phyloP scores from a whole-genome alignment of 306 rosid genomes.

The Quercus cerris region DNA sequence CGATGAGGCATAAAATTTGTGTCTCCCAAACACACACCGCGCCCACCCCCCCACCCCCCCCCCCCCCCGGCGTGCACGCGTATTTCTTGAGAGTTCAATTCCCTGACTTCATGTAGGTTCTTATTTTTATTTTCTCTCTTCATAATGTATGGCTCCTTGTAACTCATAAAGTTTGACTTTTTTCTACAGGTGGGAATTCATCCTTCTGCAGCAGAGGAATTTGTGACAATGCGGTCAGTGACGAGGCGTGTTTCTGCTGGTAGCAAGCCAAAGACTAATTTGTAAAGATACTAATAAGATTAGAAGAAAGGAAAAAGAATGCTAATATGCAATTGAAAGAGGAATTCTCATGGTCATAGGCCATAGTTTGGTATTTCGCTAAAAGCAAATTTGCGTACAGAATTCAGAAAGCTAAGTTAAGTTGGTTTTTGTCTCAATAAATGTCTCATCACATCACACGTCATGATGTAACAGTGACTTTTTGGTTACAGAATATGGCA shows the following conservation, averaged over 20 bases:
- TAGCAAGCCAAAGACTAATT: constrained; percentile 59
- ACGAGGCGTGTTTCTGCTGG: constrained; percentile 56
- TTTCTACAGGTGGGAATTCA: constrained; percentile 81
- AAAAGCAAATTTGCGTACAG: neutral
- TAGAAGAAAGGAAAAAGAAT: neutral
- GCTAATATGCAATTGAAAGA: neutral
- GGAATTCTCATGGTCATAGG: neutral
- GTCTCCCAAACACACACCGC: neutral
- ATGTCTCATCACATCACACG: too few relatives aligned
- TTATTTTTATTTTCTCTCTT: neutral
- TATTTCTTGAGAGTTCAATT: neutral
- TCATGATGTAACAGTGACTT: neutral
- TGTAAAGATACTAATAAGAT: constrained; percentile 11
- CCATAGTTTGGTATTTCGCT: neutral
- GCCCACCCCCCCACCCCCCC: too few relatives aligned
- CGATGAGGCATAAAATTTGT: neutral
- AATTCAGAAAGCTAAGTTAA: neutral
- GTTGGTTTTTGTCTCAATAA: neutral
- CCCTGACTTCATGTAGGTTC: neutral
- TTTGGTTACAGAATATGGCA: neutral
- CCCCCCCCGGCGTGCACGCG: too few relatives aligned
- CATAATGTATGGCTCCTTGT: neutral
- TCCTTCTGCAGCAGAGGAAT: constrained; percentile 93
- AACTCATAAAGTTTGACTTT: neutral
- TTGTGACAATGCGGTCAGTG: constrained; percentile 86